These are phyloP conservation scores for Macrotyloma uniflorum DNA, from an alignment of 306 rosid species.

Conservation along the genomic window DNA sequence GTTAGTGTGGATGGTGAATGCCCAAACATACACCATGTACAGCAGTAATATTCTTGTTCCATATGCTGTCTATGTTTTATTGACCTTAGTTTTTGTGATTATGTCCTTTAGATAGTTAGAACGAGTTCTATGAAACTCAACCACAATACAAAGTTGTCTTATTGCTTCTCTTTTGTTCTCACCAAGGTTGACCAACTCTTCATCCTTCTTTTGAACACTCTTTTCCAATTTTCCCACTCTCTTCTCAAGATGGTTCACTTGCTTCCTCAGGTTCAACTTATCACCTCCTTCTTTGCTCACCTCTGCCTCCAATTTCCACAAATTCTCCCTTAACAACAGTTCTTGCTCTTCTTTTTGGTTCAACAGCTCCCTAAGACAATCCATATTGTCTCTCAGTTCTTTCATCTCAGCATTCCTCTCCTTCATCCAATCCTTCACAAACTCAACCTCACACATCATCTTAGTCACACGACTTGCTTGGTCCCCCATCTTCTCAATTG, in stretches of 20 bases:
- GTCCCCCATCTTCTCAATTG: constrained; percentile 44
- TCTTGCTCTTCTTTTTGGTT: constrained; percentile 61
- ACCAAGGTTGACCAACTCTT: constrained; percentile 51
- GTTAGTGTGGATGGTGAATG: background rate
- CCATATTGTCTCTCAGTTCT: constrained; percentile 36
- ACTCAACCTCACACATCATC: constrained; percentile 47
- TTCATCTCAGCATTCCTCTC: constrained; percentile 45
- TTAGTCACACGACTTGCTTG: constrained; percentile 39
- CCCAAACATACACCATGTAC: background rate
- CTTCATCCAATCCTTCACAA: constrained; percentile 52
- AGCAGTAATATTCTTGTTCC: too few relatives aligned
- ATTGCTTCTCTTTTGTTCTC: constrained; percentile 88
- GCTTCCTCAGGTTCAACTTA: constrained; percentile 53
- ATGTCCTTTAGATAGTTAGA: constrained; percentile 55
- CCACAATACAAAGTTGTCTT: constrained; percentile 69
- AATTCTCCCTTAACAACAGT: constrained; percentile 52
- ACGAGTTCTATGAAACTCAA: constrained; percentile 69
- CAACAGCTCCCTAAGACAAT: constrained; percentile 36
- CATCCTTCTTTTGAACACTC: constrained; percentile 61
- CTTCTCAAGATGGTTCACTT: constrained; percentile 60
- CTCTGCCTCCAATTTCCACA: constrained; percentile 64
- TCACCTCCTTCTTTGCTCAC: constrained; percentile 70
- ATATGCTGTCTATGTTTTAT: constrained; percentile 29
- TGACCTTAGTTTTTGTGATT: constrained; percentile 27
- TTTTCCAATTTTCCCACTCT: constrained; percentile 59